Evolutionary conservation across 1,284 basidiomycete species (phyloP), one percentile per base, ranked within the genome.

Genomic region (Ustanciosporium gigantosporum): DNA sequence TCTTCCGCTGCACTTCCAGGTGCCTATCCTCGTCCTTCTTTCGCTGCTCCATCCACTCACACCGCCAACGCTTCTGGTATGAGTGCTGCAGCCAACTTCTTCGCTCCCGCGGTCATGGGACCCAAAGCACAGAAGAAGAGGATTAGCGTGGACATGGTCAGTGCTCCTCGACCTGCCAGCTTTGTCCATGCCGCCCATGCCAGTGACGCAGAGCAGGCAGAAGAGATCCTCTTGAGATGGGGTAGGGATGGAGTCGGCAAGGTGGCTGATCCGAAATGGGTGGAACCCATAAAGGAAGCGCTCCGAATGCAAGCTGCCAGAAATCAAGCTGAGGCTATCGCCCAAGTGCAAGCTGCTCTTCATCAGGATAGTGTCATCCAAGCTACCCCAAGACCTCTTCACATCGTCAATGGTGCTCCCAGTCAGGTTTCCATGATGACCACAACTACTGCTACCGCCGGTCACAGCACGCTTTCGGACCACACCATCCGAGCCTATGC

Each of bases 171-270:
- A 22, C 59, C 61, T 2, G 50, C 58, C 17, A 66, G 51, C 11
- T 74, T 74, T 27, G 65, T 74, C 6, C 93, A 96, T 79, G 84
- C 94, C 53, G 87, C 93, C 19, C 92, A 96, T 80, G 91, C 93
- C 16, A 92, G 90, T 48, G 90, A 94, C 79, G 89, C 86, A 19
- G 90, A 91, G 79, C 90, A 96, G 78, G 87, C 90, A 23, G 89
- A 90, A 75, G 90, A 88, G 24, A 83, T 96, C 49, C 84, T 96
- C 43, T 86, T 85, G 65, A 83, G 90, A 56, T 95, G 93, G 92
- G 87, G 89, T 25, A 86, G 88, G 36, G 91, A 96, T 79, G 88
- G 90, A 25, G 81, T 92, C 72, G 91, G 90, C 56, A 96, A 95
- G 80, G 84, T 70, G 14, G 66, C 67, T 13, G 68, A 74, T 46